Percentiles rank a stretch among this genome's conserved stretches.
Evolutionary conservation across 2,329 filamentous ascomycete species (phyloP).

Genomic region (Colletotrichum nymphaeae): DNA sequence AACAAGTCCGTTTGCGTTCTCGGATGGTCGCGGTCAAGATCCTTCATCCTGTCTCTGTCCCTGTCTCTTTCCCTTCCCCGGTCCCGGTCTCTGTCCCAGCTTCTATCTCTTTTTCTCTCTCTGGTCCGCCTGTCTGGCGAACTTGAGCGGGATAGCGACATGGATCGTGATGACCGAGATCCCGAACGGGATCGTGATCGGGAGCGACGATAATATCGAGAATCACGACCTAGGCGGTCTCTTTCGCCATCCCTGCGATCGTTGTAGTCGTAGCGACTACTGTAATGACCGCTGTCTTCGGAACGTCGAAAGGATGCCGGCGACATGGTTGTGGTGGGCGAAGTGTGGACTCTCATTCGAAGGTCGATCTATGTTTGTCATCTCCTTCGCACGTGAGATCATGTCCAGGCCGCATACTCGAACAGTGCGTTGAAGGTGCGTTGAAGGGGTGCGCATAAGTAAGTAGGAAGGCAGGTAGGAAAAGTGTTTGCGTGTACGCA

Average conservation of each 20-base stretch:
- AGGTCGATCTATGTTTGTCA: not conserved
- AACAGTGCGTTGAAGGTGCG: not conserved
- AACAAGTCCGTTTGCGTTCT: not conserved
- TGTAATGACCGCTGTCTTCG: slow-evolving; percentile 24
- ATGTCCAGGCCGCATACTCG: not conserved
- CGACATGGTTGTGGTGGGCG: not conserved
- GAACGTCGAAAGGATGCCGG: not conserved
- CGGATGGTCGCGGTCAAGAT: slow-evolving; percentile 18
- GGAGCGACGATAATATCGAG: not conserved
- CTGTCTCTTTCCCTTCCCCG: not conserved
- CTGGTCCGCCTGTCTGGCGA: slow-evolving; percentile 1
- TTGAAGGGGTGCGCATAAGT: not conserved
- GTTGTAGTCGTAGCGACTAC: slow-evolving; percentile 4
- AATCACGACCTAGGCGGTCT: slow-evolving; percentile 16
- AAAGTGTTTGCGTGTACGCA: not conserved
- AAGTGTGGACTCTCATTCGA: not conserved
- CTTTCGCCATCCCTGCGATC: slow-evolving; percentile 30
- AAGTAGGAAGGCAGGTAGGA: too few species aligned
- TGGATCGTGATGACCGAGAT: too few species aligned
- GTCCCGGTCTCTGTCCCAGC: not conserved
- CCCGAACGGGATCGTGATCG: not conserved
- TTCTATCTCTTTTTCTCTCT: not conserved
- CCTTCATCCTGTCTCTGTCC: slow-evolving; percentile 15
- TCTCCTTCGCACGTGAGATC: not conserved
- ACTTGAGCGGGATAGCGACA: not conserved